Percentiles rank a stretch among this genome's conserved stretches.
Evolutionary conservation across 75 land plant genomes (phyloP).

Genomic region (Pseudotsuga menziesii): DNA sequence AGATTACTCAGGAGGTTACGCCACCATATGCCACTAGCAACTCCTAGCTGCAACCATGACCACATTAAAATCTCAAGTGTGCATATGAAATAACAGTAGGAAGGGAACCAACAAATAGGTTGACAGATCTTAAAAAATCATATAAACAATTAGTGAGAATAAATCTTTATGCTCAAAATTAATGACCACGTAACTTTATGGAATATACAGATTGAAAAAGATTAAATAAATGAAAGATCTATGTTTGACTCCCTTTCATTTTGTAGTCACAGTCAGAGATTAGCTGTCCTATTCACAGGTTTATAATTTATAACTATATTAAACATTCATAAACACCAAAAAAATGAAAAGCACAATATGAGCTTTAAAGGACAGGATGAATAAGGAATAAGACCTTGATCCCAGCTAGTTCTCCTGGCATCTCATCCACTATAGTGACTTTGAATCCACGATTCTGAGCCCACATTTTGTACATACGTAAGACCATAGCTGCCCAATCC

Average conservation of each 20-base stretch:
- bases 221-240: neutral
- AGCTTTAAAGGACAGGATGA: neutral
- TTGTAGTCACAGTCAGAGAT: neutral
- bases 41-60: too few species aligned
- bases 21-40: too few species aligned
- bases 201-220: neutral
- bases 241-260: neutral
- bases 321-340: neutral
- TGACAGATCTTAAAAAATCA: neutral
- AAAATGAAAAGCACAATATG: neutral
- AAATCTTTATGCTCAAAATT: conserved; percentile 1
- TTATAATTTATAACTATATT: neutral
- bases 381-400: conserved; percentile 66
- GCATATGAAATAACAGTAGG: neutral
- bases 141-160: neutral
- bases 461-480: conserved; percentile 93
- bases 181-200: neutral
- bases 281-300: neutral
- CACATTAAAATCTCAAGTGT: neutral
- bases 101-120: neutral
- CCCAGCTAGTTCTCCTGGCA: conserved; percentile 97
- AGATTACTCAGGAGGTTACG: too few species aligned
- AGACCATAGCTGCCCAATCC: conserved; percentile 97
- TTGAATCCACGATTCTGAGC: conserved; percentile 64
- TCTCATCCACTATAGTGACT: conserved; percentile 79